Conservation (phyloP, 768 basidiomycete genomes). For the Mrakia gelida region DNA sequence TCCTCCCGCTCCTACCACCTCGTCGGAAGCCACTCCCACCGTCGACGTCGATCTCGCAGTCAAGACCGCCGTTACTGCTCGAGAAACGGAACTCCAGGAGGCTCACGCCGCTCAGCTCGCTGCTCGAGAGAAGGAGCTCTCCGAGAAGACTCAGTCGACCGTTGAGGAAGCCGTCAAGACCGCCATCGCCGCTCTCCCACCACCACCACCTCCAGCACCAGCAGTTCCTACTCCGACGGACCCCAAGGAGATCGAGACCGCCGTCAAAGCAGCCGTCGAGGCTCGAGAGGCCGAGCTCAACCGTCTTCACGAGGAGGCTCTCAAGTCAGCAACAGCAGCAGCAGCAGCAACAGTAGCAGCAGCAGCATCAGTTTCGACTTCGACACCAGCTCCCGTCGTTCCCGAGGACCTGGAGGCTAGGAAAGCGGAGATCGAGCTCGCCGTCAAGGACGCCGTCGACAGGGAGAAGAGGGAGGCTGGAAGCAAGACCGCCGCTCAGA, state of each 20-base stretch:
- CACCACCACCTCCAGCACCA: background rate
- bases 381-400: background rate
- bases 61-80: conserved; percentile 21
- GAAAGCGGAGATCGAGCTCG: conserved; percentile 8
- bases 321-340: conserved; percentile 6
- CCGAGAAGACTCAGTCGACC: conserved; percentile 11
- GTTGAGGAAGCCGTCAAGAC: conserved; percentile 18
- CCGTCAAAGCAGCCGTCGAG: conserved; percentile 27
- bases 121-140: conserved; percentile 24
- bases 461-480: conserved; percentile 13
- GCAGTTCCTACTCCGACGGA: background rate
- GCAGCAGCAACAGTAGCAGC: background rate
- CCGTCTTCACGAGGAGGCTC: conserved; percentile 11
- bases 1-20: background rate
- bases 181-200: background rate
- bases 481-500: conserved; percentile 17
- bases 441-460: conserved; percentile 20
- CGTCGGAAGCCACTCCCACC: background rate
- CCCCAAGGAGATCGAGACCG: conserved; percentile 17
- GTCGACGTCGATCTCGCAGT: conserved; percentile 28
- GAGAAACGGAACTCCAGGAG: conserved; percentile 14
- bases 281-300: conserved; percentile 27
- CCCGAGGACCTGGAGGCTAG: background rate
- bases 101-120: conserved; percentile 13
- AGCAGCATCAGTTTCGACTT: too few species aligned